Conservation (phyloP, 2,329 filamentous ascomycete species). For the Monilinia fructicola region DNA sequence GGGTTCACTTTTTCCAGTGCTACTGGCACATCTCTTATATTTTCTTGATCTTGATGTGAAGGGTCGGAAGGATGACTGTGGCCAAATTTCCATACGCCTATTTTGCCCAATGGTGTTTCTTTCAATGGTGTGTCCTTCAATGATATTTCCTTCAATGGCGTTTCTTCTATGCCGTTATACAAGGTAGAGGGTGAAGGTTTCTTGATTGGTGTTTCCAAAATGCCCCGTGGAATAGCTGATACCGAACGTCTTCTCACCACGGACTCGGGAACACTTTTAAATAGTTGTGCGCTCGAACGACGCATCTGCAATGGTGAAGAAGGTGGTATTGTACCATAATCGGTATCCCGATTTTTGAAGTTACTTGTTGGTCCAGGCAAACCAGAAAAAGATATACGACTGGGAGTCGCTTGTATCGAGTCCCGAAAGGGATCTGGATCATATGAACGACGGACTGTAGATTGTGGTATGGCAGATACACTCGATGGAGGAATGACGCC, state of each 20-base stretch:
- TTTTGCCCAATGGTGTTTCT: slow-evolving; percentile 26
- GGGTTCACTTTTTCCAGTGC: slow-evolving; percentile 3
- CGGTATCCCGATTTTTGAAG: slow-evolving; percentile 4
- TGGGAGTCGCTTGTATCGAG: slow-evolving; percentile 39
- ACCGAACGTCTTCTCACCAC: slow-evolving; percentile 24
- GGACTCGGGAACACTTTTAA: slow-evolving; percentile 33
- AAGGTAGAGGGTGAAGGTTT: slow-evolving; percentile 8
- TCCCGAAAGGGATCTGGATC: slow-evolving; percentile 31
- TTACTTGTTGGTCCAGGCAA: background rate
- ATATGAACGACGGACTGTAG: slow-evolving; percentile 24
- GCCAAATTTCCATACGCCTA: slow-evolving; percentile 21
- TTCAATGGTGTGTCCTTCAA: slow-evolving; percentile 35
- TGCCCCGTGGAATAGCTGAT: slow-evolving; percentile 22
- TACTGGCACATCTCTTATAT: slow-evolving; percentile 20
- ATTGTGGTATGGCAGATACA: slow-evolving; percentile 36
- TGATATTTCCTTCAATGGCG: slow-evolving; percentile 32
- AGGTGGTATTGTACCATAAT: slow-evolving; percentile 27
- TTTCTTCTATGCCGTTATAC: slow-evolving; percentile 20
- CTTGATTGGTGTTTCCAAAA: slow-evolving; percentile 38
- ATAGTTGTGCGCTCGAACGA: slow-evolving; percentile 36
- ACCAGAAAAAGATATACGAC: slow-evolving; percentile 28
- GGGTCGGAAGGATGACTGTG: slow-evolving; percentile 30
- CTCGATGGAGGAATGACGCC: slow-evolving; percentile 34
- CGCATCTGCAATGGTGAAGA: slow-evolving; percentile 36
- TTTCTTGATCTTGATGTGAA: slow-evolving; percentile 31